Conservation (phyloP, 164 flowering plant species). For the Chimonanthus praecox region DNA sequence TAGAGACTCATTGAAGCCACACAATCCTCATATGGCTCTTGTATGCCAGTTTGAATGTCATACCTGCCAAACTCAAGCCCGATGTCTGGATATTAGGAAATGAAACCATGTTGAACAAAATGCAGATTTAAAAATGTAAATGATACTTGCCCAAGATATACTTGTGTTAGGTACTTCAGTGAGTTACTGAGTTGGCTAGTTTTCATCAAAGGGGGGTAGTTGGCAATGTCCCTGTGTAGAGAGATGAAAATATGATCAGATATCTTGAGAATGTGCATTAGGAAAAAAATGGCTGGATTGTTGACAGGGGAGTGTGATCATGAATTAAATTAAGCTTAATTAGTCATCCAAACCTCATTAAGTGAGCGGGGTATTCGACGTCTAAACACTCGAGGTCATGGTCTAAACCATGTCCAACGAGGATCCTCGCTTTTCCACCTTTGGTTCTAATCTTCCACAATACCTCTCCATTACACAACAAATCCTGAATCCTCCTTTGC, state of each 20-base stretch:
- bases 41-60: constrained; percentile 73
- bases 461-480: constrained; percentile 81
- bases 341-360: constrained; percentile 46
- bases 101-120: background rate
- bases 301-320: background rate
- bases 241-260: background rate
- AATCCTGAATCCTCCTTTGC: constrained; percentile 68
- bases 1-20: constrained; percentile 83
- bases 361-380: constrained; percentile 57
- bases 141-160: constrained; percentile 64
- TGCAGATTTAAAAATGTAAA: background rate
- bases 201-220: constrained; percentile 90
- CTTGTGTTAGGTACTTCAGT: constrained; percentile 74
- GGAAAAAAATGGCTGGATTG: background rate
- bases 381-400: constrained; percentile 73
- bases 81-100: background rate
- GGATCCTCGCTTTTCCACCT: constrained; percentile 76
- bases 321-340: background rate
- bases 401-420: constrained; percentile 89
- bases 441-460: constrained; percentile 70
- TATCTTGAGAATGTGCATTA: background rate
- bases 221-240: constrained; percentile 66
- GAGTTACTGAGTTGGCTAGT: constrained; percentile 97
- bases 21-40: constrained; percentile 90
- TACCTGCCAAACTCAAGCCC: constrained; percentile 33